phyloP scores from a whole-genome alignment of 176 grass and related monocot genomes.

The Carex kokanica region DNA sequence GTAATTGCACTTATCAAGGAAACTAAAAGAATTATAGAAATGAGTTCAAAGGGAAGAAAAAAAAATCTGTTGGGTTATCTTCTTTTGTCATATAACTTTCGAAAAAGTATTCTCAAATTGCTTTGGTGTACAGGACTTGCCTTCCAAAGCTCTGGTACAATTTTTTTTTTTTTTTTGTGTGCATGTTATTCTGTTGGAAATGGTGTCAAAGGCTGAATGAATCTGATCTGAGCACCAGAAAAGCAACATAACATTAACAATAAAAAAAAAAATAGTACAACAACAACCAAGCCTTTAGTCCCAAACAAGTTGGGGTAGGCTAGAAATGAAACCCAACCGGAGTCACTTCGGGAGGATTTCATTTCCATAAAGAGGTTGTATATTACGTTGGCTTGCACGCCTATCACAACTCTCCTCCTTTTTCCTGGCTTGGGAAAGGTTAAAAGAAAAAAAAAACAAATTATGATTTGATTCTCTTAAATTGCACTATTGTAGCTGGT shows the following conservation, averaged over 20 bases:
- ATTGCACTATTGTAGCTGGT: slow-evolving; percentile 62
- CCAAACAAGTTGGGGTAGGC: too few species aligned
- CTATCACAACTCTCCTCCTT: too few species aligned
- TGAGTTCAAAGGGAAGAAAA: background rate
- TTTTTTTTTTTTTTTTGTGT: background rate
- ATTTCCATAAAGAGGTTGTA: too few species aligned
- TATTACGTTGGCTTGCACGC: too few species aligned
- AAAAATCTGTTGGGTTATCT: background rate
- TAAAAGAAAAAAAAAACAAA: background rate
- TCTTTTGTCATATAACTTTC: slow-evolving; percentile 3
- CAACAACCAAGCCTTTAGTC: too few species aligned
- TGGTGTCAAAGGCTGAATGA: background rate
- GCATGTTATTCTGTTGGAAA: background rate
- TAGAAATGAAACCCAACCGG: too few species aligned
- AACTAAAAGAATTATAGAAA: background rate
- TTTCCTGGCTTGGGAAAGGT: too few species aligned
- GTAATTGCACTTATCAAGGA: background rate
- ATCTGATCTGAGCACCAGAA: background rate
- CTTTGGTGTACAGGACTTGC: too few species aligned
- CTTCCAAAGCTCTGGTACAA: background rate
- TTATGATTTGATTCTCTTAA: slow-evolving; percentile 23
- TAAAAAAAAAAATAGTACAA: background rate
- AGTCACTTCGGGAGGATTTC: too few species aligned
- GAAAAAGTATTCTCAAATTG: background rate
- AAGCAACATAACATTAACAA: background rate